phyloP scores from a whole-genome alignment of 768 basidiomycete genomes.

The Roridomyces roridus region DNA sequence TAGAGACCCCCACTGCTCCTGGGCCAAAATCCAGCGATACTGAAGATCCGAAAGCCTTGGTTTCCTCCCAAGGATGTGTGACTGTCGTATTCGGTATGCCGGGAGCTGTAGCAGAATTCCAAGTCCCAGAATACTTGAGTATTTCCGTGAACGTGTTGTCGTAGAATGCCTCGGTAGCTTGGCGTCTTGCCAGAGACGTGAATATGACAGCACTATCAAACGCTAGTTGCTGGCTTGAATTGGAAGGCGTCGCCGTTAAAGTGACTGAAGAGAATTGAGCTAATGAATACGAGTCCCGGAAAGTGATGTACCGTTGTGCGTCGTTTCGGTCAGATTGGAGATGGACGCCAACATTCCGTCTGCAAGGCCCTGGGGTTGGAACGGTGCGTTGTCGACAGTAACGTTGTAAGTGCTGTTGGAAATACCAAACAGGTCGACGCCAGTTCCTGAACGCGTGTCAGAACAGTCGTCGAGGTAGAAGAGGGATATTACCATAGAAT shows the following conservation, averaged over 20 bases:
- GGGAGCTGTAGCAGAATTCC: neutral
- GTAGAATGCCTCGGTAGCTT: constrained; percentile 1
- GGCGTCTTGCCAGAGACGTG: constrained; percentile 1
- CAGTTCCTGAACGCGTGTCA: neutral
- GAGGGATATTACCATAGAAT: neutral
- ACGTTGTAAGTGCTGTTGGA: neutral
- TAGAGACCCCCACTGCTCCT: constrained; percentile 8
- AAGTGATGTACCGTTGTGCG: constrained; percentile 5
- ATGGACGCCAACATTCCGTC: no score
- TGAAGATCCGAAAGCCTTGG: neutral
- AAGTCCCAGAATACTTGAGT: constrained; percentile 12
- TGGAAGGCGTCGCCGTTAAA: constrained; percentile 1
- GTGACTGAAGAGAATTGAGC: neutral
- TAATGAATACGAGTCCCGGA: neutral
- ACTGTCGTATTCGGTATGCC: constrained; percentile 20
- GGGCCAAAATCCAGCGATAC: neutral
- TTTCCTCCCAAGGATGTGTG: constrained; percentile 7
- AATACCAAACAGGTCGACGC: neutral
- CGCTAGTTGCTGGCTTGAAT: constrained; percentile 5
- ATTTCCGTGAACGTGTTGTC: constrained; percentile 12
- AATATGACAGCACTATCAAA: constrained; percentile 20
- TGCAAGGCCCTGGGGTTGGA: no score
- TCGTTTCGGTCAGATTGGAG: neutral
- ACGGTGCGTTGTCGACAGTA: no score
- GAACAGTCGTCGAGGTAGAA: neutral